These are phyloP conservation scores for Suillus clintonianus DNA, from an alignment of 768 basidiomycete genomes.

Conservation along the genomic window DNA sequence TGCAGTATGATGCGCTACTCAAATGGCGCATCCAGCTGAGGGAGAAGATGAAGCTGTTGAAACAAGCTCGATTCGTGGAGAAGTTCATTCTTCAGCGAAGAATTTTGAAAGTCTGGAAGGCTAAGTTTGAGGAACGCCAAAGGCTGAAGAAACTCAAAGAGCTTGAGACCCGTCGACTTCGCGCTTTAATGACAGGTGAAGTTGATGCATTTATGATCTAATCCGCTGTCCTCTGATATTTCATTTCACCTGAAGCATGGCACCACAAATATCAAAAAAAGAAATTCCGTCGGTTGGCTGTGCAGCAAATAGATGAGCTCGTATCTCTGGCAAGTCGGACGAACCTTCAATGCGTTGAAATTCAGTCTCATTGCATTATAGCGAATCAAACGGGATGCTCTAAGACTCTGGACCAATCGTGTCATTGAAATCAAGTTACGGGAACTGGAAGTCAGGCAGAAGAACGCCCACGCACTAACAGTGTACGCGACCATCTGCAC, in stretches of 20 bases:
- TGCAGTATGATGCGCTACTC: conserved; percentile 48
- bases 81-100: conserved; percentile 51
- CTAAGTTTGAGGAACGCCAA: conserved; percentile 43
- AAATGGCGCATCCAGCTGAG: conserved; percentile 60
- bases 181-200: conserved; percentile 29
- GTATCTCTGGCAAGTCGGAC: conserved; percentile 40
- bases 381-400: conserved; percentile 50
- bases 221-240: conserved; percentile 8
- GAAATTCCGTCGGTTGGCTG: conserved; percentile 45
- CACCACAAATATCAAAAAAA: conserved; percentile 37
- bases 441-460: conserved; percentile 64
- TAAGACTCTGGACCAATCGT: conserved; percentile 69
- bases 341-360: not conserved
- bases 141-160: conserved; percentile 46
- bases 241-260: conserved; percentile 45
- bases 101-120: conserved; percentile 51
- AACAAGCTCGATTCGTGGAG: conserved; percentile 56
- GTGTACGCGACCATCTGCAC: conserved; percentile 30
- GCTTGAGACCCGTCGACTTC: conserved; percentile 41
- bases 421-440: conserved; percentile 74
- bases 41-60: conserved; percentile 46
- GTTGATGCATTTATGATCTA: conserved; percentile 17
- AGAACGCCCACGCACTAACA: conserved; percentile 38
- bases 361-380: conserved; percentile 26
- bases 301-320: conserved; percentile 41